Percentiles rank a stretch among this genome's conserved stretches.
Evolutionary conservation across 1,284 basidiomycete species (phyloP).

Genomic region (Ganoderma boninense): DNA sequence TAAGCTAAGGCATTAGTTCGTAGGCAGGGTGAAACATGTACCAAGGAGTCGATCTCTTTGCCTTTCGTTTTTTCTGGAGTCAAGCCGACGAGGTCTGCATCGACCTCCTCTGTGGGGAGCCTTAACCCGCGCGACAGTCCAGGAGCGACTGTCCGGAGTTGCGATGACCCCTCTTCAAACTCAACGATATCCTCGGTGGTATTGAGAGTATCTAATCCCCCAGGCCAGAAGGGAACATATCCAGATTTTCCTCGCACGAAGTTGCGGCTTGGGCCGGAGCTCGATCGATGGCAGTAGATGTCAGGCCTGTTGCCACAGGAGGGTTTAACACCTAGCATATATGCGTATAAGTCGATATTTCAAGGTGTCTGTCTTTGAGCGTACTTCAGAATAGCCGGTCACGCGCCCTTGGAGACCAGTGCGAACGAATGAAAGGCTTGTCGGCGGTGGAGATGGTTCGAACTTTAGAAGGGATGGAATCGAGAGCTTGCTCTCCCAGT

Average conservation of each 20-base stretch:
- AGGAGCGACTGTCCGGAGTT: conserved; percentile 68
- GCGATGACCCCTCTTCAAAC: conserved; percentile 47
- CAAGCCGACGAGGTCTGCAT: conserved; percentile 44
- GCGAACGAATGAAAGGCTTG: conserved; percentile 79
- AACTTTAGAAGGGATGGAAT: conserved; percentile 70
- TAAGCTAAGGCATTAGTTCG: background rate
- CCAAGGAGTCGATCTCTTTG: background rate
- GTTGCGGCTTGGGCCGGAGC: conserved; percentile 77
- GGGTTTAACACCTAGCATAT: conserved; percentile 56
- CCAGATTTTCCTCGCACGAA: conserved; percentile 95
- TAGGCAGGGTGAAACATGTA: background rate
- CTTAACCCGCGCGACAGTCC: conserved; percentile 74
- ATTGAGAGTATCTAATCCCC: conserved; percentile 78
- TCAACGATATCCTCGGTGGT: conserved; percentile 45
- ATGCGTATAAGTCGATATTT: background rate
- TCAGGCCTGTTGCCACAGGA: conserved; percentile 65
- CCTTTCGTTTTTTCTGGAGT: background rate
- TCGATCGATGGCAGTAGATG: conserved; percentile 85
- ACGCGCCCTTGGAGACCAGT: conserved; percentile 83
- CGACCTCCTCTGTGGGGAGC: conserved; percentile 56
- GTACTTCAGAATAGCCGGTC: conserved; percentile 82
- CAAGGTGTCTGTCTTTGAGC: background rate
- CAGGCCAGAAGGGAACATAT: conserved; percentile 92
- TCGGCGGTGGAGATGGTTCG: conserved; percentile 79
- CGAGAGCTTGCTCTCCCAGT: conserved; percentile 71